Conservation (phyloP, 2,329 filamentous ascomycete genomes). For the Microdochium nivale region DNA sequence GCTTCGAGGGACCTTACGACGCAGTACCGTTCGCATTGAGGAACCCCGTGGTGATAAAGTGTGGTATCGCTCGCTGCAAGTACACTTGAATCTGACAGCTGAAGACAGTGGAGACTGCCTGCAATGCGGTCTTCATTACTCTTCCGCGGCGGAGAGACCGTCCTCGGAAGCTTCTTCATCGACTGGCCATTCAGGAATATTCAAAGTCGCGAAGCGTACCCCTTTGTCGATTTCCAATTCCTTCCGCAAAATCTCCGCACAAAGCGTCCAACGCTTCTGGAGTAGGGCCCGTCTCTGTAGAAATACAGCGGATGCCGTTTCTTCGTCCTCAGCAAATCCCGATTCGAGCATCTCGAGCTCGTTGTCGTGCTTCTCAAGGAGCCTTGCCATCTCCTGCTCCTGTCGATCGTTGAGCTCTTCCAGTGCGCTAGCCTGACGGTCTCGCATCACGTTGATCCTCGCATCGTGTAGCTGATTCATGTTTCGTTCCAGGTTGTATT, state of each 20-base stretch:
- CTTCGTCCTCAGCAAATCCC: slow-evolving; percentile 39
- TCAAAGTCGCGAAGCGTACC: slow-evolving; percentile 30
- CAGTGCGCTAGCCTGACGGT: slow-evolving; percentile 52
- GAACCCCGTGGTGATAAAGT: too few species aligned
- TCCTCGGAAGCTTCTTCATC: slow-evolving; percentile 16
- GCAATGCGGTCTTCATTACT: too few species aligned
- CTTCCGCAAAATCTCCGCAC: slow-evolving; percentile 42
- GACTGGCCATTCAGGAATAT: slow-evolving; percentile 31
- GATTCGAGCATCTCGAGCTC: slow-evolving; percentile 40
- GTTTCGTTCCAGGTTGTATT: slow-evolving; percentile 51
- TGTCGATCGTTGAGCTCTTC: slow-evolving; percentile 50
- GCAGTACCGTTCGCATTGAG: too few species aligned
- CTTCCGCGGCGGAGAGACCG: slow-evolving; percentile 9
- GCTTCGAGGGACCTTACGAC: too few species aligned
- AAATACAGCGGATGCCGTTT: slow-evolving; percentile 36
- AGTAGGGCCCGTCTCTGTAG: slow-evolving; percentile 33
- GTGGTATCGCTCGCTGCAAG: not conserved
- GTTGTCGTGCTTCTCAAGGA: slow-evolving; percentile 34
- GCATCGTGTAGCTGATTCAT: slow-evolving; percentile 50
- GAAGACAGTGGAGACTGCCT: too few species aligned
- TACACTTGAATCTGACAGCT: not conserved
- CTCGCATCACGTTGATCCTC: slow-evolving; percentile 57
- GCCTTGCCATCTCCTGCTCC: slow-evolving; percentile 37
- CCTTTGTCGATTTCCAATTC: slow-evolving; percentile 39
- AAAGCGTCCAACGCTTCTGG: slow-evolving; percentile 41